Base-by-base conservation (phyloP, 2,329 filamentous ascomycete genomes). In the Xylaria sp. region DNA sequence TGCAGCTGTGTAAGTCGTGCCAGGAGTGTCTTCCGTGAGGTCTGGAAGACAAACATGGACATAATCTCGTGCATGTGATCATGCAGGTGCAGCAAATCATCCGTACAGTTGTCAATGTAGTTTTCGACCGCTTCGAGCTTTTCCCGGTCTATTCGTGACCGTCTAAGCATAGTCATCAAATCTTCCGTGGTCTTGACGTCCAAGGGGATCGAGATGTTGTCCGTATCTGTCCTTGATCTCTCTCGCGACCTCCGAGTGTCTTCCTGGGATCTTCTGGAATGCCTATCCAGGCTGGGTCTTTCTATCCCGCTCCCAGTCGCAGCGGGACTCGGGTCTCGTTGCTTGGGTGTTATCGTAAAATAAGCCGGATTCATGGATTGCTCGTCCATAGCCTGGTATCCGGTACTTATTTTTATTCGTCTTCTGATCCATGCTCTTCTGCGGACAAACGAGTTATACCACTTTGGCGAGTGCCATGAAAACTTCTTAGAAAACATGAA, bases 391-490 rank as follows among this genome's bases (percentile, higher is more conserved):
- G 80, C 77, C 45, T 83, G 78, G 55, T 86, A 81, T 4, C 81
- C 77, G 13, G 74, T 67, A 20, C 77, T 83, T 76, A 88, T 87
- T 80, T 91, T 93, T 60, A 91, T 86, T 39, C 96, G 86, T 78
- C 93, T 91, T 50, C 96, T 86, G 63, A 95, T 89, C 96, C 96
- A 99, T 25, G 93, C 89, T 69, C 96, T 87, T 72, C 96, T 85
- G 41, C 96, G 87, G n/a, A 97, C 96, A 77, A 95, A 99, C 1
- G 93, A 97, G 78, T 94, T 95, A 80, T 93, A 97, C 94, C 95
- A 98, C 30, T 89, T 91, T 20, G 92, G 92, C 3, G 91, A 90
- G 79, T 99, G 96, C 96, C 96, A 99, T 2, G 89, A 88, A 72
- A 92, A 93, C 48, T 81, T 84, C 68, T 86, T 88, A 71, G 84